phyloP scores from a whole-genome alignment of 306 rosid genomes.

The Trifolium dubium region DNA sequence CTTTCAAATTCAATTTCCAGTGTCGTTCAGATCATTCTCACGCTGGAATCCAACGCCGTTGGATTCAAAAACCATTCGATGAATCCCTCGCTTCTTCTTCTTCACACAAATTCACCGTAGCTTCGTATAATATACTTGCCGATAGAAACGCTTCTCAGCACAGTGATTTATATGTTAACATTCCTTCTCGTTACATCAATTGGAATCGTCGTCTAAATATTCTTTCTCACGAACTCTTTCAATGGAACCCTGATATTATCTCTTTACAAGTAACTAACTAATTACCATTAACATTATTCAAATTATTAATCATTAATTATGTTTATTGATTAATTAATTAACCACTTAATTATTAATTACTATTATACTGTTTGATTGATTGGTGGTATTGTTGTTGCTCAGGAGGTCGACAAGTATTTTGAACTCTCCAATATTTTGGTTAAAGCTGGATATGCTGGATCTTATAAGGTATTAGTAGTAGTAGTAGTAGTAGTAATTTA shows the following conservation, averaged over 20 bases:
- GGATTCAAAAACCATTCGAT: slow-evolving; percentile 59
- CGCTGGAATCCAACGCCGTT: slow-evolving; percentile 56
- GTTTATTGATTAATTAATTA: neutral
- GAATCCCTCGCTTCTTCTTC: slow-evolving; percentile 61
- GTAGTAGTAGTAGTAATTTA: too few species aligned
- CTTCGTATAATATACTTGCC: slow-evolving; percentile 76
- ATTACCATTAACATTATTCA: too few species aligned
- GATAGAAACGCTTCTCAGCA: slow-evolving; percentile 73
- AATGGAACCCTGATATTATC: slow-evolving; percentile 71
- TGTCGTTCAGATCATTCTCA: slow-evolving; percentile 28
- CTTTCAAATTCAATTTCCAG: slow-evolving; percentile 37
- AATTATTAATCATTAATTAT: neutral
- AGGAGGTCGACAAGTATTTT: slow-evolving; percentile 89
- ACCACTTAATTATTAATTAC: neutral
- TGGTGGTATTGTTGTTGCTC: neutral
- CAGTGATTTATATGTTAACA: slow-evolving; percentile 65
- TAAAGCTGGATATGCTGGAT: slow-evolving; percentile 76
- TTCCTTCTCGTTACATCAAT: slow-evolving; percentile 62
- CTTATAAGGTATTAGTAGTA: slow-evolving; percentile 70
- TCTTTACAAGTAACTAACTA: slow-evolving; percentile 69
- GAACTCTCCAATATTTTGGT: slow-evolving; percentile 65
- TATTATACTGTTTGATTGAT: neutral
- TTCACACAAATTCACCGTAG: slow-evolving; percentile 72
- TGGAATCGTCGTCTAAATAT: slow-evolving; percentile 70
- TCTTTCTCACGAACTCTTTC: slow-evolving; percentile 67